A percentile compares a stretch with the other conserved stretches of the same genome.
Conservation (phyloP, 2,329 filamentous ascomycete genomes). For the Leptoxyphium fumago region DNA sequence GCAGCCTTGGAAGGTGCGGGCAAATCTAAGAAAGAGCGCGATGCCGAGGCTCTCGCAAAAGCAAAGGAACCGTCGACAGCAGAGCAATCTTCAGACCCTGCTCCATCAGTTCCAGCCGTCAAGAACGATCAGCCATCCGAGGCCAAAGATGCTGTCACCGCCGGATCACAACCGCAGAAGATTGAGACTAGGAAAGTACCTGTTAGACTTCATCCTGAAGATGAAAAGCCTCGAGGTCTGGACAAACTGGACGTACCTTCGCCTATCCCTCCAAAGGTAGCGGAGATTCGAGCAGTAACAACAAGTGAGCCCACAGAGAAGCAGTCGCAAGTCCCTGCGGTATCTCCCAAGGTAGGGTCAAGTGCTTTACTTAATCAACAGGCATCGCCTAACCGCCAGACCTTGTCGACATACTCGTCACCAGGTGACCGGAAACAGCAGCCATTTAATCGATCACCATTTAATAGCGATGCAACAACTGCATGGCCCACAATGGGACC, state of each 20-base stretch:
- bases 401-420: constrained; percentile 33
- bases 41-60: constrained; percentile 18
- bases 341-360: background rate
- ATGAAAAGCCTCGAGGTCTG: too few species aligned
- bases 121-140: too few species aligned
- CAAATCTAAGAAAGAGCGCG: constrained; percentile 20
- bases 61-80: constrained; percentile 1
- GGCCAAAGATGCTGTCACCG: too few species aligned
- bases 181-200: too few species aligned
- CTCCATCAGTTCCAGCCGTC: too few species aligned
- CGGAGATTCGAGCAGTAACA: too few species aligned
- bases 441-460: constrained; percentile 18
- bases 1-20: constrained; percentile 20
- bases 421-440: constrained; percentile 22
- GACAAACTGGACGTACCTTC: too few species aligned
- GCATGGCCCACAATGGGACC: constrained; percentile 23
- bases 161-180: too few species aligned
- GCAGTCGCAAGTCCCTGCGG: background rate
- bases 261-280: too few species aligned
- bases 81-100: too few species aligned
- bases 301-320: background rate
- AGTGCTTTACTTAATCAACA: background rate
- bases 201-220: too few species aligned
- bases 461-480: constrained; percentile 12
- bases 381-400: constrained; percentile 35